Evolutionary conservation across 371 early-diverging fungal species (phyloP), one percentile per base, ranked within the genome.

Genomic region (Haplosporangium sp.): DNA sequence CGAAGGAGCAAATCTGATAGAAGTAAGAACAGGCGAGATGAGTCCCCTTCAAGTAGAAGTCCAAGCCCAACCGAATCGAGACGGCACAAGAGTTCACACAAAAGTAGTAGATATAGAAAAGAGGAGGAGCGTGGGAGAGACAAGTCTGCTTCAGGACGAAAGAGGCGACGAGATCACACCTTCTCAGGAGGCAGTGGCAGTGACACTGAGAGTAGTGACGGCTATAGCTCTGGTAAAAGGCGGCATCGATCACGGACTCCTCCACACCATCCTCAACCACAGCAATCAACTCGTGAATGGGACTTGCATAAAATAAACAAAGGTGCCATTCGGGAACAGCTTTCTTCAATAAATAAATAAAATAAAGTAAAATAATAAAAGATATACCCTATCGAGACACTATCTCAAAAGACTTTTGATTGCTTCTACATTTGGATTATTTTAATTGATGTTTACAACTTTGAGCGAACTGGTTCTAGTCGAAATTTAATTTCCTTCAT

Each of bases 401-500:
- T 50, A 4, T n/a, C 50, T n/a, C 44, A 42, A 8, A 42, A 11
- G 6, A 42, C 11, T 7, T 50, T 50, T 15, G 10, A 4, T 45
- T 10, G 10, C 45, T 45, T 45, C 1, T 10, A 34, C 47, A 35
- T 8, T n/a, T 34, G 9, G 13, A 15, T 64, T 53, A 13, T 35
- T 53, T 64, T 15, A 15, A 34, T 55, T 50, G 4, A 38, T 20
- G 9, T 39, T 64, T n/a, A 74, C 10, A 79, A 63, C 20, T 71
- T 79, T 34, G 74, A 74, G 19, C 84, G 74, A 13, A 94, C 74
- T 17, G 96, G 96, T 62, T 97, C 96, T 20, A 96, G 76, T 27
- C 94, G 86, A 83, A 93, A 96, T 79, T 94, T 93, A 63, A 97
- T 84, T 69, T 96, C 96, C 69, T 91, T 92, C 65, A 93, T 84